Conservation (phyloP, 805 yeast species). For the Hanseniaspora clermontiae region DNA sequence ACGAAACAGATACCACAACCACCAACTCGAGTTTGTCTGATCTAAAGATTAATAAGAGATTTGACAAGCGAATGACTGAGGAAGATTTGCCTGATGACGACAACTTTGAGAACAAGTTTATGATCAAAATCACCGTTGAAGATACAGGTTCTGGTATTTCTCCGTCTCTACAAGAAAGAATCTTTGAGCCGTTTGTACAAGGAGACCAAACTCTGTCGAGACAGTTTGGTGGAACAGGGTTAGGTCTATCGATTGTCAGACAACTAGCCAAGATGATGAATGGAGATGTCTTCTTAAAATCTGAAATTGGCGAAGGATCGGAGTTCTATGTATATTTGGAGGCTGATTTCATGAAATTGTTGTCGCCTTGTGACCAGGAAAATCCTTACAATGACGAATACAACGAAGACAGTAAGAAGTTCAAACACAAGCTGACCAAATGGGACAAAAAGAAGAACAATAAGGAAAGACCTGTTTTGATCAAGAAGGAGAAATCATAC, state of each 20-base stretch:
- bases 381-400: constrained; percentile 55
- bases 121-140: constrained; percentile 43
- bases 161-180: constrained; percentile 62
- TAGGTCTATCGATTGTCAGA: constrained; percentile 79
- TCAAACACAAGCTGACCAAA: background rate
- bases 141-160: constrained; percentile 96
- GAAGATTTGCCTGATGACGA: constrained; percentile 25
- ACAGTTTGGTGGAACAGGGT: constrained; percentile 90
- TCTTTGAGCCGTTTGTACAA: constrained; percentile 92
- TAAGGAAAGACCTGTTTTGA: background rate
- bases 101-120: constrained; percentile 24
- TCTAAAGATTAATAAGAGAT: background rate
- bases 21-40: constrained; percentile 13
- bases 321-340: constrained; percentile 74
- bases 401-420: constrained; percentile 37
- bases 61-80: constrained; percentile 23
- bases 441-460: background rate
- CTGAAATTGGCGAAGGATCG: constrained; percentile 72
- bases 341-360: constrained; percentile 39
- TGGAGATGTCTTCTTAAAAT: constrained; percentile 65
- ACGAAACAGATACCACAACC: constrained; percentile 13
- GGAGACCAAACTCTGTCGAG: constrained; percentile 90
- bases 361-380: constrained; percentile 24
- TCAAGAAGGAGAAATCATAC: constrained; percentile 2
- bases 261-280: constrained; percentile 86